These are phyloP conservation scores for Spathaspora hagerdaliae DNA, from an alignment of 805 yeast species.

Conservation along the genomic window DNA sequence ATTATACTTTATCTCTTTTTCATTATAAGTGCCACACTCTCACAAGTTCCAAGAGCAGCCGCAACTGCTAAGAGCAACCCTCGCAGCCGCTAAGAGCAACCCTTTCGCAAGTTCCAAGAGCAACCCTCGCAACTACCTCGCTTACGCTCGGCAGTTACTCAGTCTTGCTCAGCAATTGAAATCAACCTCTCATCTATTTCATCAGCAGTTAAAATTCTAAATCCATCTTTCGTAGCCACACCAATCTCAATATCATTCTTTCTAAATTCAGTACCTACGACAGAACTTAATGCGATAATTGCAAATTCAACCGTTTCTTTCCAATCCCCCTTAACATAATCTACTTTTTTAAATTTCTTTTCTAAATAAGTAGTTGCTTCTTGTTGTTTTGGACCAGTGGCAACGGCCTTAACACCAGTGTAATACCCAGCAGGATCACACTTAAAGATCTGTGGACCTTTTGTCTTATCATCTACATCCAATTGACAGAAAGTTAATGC, in stretches of 20 bases:
- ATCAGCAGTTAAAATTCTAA: slow-evolving; percentile 70
- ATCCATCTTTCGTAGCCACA: slow-evolving; percentile 70
- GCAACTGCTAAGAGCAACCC: too few relatives aligned
- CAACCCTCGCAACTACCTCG: too few relatives aligned
- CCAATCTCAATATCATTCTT: slow-evolving; percentile 93
- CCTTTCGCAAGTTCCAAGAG: too few relatives aligned
- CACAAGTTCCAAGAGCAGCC: too few relatives aligned
- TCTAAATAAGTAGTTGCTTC: slow-evolving; percentile 88
- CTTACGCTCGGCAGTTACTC: slow-evolving; percentile 7
- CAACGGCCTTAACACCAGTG: slow-evolving; percentile 84
- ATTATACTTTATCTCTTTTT: too few relatives aligned
- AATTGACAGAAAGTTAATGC: slow-evolving; percentile 83
- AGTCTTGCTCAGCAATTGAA: slow-evolving; percentile 95
- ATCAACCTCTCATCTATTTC: slow-evolving; percentile 93
- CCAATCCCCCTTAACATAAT: slow-evolving; percentile 76
- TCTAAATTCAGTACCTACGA: slow-evolving; percentile 88
- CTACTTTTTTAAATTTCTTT: slow-evolving; percentile 76
- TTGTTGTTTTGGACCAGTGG: slow-evolving; percentile 97
- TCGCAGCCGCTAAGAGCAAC: too few relatives aligned
- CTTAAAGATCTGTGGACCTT: slow-evolving; percentile 86
- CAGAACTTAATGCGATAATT: slow-evolving; percentile 78
- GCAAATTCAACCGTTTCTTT: slow-evolving; percentile 85
- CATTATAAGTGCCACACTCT: too few relatives aligned
- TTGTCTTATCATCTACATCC: slow-evolving; percentile 66
- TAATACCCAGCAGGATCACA: slow-evolving; percentile 98